Percentiles rank a stretch among this genome's conserved stretches.
phyloP scores from a whole-genome alignment of 2,329 filamentous ascomycete genomes.

The Exophiala calicioides region DNA sequence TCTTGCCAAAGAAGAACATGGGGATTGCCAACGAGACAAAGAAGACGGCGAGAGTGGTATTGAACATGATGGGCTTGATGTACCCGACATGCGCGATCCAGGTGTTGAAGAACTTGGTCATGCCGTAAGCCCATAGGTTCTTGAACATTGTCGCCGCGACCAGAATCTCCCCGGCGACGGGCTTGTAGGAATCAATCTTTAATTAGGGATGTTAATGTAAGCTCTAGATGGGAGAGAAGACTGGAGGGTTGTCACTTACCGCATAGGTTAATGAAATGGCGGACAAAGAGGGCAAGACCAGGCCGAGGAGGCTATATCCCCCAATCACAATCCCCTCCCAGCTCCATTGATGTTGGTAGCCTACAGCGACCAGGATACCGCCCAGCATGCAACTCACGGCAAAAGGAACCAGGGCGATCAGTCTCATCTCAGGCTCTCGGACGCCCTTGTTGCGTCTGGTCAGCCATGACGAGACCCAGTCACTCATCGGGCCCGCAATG shows the following conservation, averaged over 20 bases:
- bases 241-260: slow-evolving; percentile 31
- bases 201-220: neutral
- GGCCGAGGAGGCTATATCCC: slow-evolving; percentile 49
- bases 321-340: slow-evolving; percentile 52
- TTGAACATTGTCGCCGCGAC: slow-evolving; percentile 48
- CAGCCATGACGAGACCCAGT: slow-evolving; percentile 51
- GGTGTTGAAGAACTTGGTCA: slow-evolving; percentile 16
- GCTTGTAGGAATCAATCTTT: slow-evolving; percentile 46
- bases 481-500: slow-evolving; percentile 58
- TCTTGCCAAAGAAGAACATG: slow-evolving; percentile 47
- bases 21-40: slow-evolving; percentile 44
- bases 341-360: slow-evolving; percentile 51
- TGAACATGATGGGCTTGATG: slow-evolving; percentile 46
- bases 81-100: slow-evolving; percentile 34
- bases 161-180: slow-evolving; percentile 50
- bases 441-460: slow-evolving; percentile 58
- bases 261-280: slow-evolving; percentile 49
- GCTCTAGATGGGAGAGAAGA: neutral
- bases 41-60: slow-evolving; percentile 44
- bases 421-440: slow-evolving; percentile 62
- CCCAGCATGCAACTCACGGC: slow-evolving; percentile 54
- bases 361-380: slow-evolving; percentile 50
- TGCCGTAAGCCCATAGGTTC: slow-evolving; percentile 47
- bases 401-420: slow-evolving; percentile 56
- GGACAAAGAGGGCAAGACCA: slow-evolving; percentile 45